Conservation (phyloP, 768 basidiomycete species). For the Macrocybe gigantea region DNA sequence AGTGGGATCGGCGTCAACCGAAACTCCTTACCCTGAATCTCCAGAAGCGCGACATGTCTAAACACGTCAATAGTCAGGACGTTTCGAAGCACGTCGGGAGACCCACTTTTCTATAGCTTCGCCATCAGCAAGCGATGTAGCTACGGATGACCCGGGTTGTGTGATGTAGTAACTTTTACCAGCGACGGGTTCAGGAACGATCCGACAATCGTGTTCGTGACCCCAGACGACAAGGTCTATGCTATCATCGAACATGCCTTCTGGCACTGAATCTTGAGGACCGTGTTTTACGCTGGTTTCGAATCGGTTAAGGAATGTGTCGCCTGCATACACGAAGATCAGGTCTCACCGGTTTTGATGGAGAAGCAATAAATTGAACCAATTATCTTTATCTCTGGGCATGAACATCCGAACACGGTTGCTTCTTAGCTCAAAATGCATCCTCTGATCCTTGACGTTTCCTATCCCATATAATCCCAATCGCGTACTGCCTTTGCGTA, state of each 20-base stretch:
- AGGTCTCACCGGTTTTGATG: constrained; percentile 88
- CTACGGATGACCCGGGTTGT: constrained; percentile 93
- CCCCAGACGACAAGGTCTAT: constrained; percentile 96
- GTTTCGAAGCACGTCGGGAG: neutral
- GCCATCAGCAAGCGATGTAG: constrained; percentile 91
- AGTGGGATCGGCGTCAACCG: constrained; percentile 80
- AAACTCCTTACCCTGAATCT: constrained; percentile 86
- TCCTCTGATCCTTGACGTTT: constrained; percentile 92
- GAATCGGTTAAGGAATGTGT: neutral
- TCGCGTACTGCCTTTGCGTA: constrained; percentile 79
- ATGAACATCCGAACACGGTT: constrained; percentile 96
- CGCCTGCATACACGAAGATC: neutral
- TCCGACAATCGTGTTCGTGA: constrained; percentile 97
- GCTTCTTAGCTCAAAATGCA: constrained; percentile 93
- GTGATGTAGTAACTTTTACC: constrained; percentile 89
- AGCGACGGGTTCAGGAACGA: constrained; percentile 84
- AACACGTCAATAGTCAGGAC: neutral
- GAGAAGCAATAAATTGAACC: constrained; percentile 92
- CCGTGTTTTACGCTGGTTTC: constrained; percentile 80
- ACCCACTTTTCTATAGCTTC: constrained; percentile 86
- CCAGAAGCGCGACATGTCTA: constrained; percentile 88
- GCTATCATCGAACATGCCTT: constrained; percentile 95
- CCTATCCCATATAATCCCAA: constrained; percentile 96
- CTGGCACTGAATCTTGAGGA: constrained; percentile 91
- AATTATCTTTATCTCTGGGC: constrained; percentile 84